Conservation (phyloP, 495 filamentous ascomycete species). For the Gamarada debralockiae region DNA sequence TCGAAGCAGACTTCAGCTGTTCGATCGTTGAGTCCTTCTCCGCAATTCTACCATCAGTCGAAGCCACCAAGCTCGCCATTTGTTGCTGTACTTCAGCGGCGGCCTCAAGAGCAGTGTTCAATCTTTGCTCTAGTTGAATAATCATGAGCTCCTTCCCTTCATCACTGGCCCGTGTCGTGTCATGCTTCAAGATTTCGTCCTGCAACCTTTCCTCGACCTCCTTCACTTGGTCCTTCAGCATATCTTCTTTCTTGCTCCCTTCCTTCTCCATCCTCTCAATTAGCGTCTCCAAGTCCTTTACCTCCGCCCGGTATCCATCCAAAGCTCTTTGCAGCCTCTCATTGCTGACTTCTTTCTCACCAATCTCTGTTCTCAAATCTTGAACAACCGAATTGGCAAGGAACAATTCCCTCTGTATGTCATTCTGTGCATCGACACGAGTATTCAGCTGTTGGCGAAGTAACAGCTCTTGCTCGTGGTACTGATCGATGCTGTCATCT, state of each 20-base stretch:
- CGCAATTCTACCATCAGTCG: neutral
- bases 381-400: conserved; percentile 40
- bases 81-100: conserved; percentile 12
- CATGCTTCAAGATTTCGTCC: conserved; percentile 29
- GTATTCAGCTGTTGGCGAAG: conserved; percentile 45
- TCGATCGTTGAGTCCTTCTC: conserved; percentile 7
- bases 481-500: conserved; percentile 54
- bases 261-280: conserved; percentile 57
- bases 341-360: conserved; percentile 55
- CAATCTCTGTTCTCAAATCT: conserved; percentile 46
- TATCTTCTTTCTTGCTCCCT: conserved; percentile 31
- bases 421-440: conserved; percentile 37
- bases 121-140: conserved; percentile 33
- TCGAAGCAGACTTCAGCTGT: neutral
- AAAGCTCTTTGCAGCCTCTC: conserved; percentile 59
- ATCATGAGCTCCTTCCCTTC: conserved; percentile 27
- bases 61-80: conserved; percentile 3
- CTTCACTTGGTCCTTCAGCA: conserved; percentile 29
- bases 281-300: conserved; percentile 56
- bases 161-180: conserved; percentile 9
- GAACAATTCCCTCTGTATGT: conserved; percentile 38
- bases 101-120: conserved; percentile 3
- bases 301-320: conserved; percentile 59
- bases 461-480: conserved; percentile 41
- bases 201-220: conserved; percentile 24